Conservation (phyloP, 140 eudicot genomes). For the Anethum foeniculum region DNA sequence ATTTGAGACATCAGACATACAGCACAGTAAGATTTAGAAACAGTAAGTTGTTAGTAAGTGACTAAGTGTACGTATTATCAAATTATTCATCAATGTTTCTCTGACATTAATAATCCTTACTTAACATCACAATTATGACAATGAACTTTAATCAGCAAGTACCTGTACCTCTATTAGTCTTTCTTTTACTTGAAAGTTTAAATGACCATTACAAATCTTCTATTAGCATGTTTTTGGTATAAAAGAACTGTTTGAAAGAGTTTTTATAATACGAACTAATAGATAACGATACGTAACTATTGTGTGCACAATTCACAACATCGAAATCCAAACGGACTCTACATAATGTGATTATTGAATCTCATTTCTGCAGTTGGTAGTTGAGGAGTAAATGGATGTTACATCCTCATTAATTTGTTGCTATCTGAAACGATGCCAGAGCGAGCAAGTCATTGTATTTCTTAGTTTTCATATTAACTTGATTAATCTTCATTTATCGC, state of each 20-base stretch:
- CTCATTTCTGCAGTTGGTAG: background rate
- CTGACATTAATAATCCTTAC: background rate
- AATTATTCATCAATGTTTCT: background rate
- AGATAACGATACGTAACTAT: no score
- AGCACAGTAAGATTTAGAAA: background rate
- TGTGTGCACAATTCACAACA: background rate
- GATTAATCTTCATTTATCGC: background rate
- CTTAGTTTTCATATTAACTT: background rate
- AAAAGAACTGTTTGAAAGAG: no score
- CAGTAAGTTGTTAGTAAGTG: background rate
- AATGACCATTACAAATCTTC: no score
- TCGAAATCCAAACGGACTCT: background rate
- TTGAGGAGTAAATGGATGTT: background rate
- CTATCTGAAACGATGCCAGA: background rate
- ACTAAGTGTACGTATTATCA: background rate
- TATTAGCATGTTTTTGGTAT: no score
- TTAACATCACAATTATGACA: background rate
- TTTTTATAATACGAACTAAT: no score
- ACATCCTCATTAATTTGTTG: background rate
- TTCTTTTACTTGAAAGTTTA: no score
- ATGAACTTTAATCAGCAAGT: no score
- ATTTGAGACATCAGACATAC: background rate
- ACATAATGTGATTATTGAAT: background rate
- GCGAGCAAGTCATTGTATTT: background rate
- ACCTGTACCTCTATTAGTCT: no score